These are phyloP conservation scores for Leccinum variicolor DNA, from an alignment of 768 basidiomycete species.

Conservation along the genomic window DNA sequence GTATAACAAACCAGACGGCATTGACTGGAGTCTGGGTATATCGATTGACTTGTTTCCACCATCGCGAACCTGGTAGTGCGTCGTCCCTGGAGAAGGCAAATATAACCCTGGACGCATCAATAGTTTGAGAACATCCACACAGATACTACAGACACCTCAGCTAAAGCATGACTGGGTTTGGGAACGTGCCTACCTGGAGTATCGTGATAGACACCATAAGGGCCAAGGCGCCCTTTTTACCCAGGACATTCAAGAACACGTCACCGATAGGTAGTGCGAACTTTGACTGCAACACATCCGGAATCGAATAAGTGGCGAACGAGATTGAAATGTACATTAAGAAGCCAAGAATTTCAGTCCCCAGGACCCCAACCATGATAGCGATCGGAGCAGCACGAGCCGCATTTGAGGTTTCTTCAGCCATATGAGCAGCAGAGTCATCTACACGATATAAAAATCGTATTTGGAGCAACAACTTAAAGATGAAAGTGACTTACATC, in stretches of 20 bases:
- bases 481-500: slow-evolving; percentile 13
- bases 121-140: slow-evolving; percentile 43
- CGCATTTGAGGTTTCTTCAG: slow-evolving; percentile 44
- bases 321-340: slow-evolving; percentile 40
- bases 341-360: slow-evolving; percentile 41
- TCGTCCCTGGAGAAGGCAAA: slow-evolving; percentile 42
- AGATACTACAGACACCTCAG: slow-evolving; percentile 29
- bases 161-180: background rate
- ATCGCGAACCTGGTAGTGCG: slow-evolving; percentile 36
- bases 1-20: slow-evolving; percentile 40
- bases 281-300: slow-evolving; percentile 29
- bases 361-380: slow-evolving; percentile 40
- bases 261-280: slow-evolving; percentile 41
- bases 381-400: slow-evolving; percentile 43
- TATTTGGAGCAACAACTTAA: background rate
- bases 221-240: slow-evolving; percentile 40
- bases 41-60: slow-evolving; percentile 34
- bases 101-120: slow-evolving; percentile 46
- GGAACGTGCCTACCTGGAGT: slow-evolving; percentile 36
- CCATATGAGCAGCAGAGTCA: slow-evolving; percentile 46
- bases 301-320: slow-evolving; percentile 40
- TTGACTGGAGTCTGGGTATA: slow-evolving; percentile 36
- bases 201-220: slow-evolving; percentile 43
- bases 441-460: slow-evolving; percentile 24
- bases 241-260: slow-evolving; percentile 37